Base-by-base conservation (phyloP, 2,329 filamentous ascomycete genomes). In the Aspergillus latus region DNA sequence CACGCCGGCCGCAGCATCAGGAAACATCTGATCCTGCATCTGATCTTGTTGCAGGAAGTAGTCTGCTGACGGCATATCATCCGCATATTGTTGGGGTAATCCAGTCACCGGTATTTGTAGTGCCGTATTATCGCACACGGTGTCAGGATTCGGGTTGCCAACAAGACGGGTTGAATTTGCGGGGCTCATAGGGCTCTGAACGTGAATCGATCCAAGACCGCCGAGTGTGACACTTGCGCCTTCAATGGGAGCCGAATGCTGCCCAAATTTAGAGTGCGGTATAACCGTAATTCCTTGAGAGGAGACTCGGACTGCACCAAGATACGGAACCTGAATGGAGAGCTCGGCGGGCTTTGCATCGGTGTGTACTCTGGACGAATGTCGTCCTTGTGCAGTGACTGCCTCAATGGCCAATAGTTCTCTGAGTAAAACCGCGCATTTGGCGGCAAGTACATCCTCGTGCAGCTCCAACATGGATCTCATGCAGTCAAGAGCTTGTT, bases 401-500 rank as follows among this genome's bases (percentile, higher is more conserved):
- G 37, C 47, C 34, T 65, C 64, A 29, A 68, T 64, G 0, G 50
- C 59, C 4, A 68, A 48, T 8, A 68, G 50, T 10, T 46, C 43
- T 8, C 46, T 39, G 2, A 68, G 59, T 10, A 67, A 42, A 7
- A 55, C 49, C 1, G 61, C 57, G 47, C 60, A 61, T 51, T 72
- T 61, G 5, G 62, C 64, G 36, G 62, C 69, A 3, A 77, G 59
- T 0, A 56, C 56, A 59, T 77, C 75, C 10, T 60, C 43, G 47
- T 69, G 70, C 10, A 61, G 4, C 21, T 61, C 58, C 37, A 54
- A 62, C 40, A 72, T 58, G 7, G 59, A 54, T 10, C 68, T 60
- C 68, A 79, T 76, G 44, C 64, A 70, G 52, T 72, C 72, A 7
- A 73, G 68, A 1, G 66, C 67, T 32, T 71, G 68, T 55, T 78